phyloP scores from a whole-genome alignment of 495 filamentous ascomycete genomes.

The Arthonia radiata region DNA sequence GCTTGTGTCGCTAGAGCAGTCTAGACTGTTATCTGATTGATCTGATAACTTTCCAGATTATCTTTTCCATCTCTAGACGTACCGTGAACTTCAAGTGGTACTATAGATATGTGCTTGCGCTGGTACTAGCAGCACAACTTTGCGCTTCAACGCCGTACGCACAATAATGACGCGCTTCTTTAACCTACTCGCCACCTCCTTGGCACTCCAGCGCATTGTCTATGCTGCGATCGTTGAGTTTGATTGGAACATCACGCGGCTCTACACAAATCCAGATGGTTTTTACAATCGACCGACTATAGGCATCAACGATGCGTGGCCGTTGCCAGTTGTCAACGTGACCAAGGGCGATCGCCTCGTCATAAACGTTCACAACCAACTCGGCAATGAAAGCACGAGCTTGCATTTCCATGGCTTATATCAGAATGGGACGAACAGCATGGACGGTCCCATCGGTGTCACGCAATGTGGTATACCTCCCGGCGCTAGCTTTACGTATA shows the following conservation, averaged over 20 bases:
- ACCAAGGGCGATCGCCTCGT: constrained; percentile 46
- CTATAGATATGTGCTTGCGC: no score
- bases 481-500: constrained; percentile 40
- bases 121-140: no score
- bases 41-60: no score
- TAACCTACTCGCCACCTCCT: no score
- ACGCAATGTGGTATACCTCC: constrained; percentile 46
- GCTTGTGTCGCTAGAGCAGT: no score
- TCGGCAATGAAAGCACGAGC: constrained; percentile 42
- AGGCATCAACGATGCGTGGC: constrained; percentile 66
- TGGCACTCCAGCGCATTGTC: no score
- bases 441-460: constrained; percentile 49
- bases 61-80: no score
- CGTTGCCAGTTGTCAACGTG: constrained; percentile 40
- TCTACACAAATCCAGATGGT: constrained; percentile 58
- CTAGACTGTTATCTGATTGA: no score
- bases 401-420: constrained; percentile 67
- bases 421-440: constrained; percentile 38
- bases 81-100: no score
- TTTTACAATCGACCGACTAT: constrained; percentile 39
- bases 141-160: no score
- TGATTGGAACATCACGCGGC: constrained; percentile 63
- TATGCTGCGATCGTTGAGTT: constrained; percentile 40
- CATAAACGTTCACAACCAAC: constrained; percentile 44
- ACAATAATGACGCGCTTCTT: no score